Evolutionary conservation across 805 yeast genomes (phyloP), one percentile per base, ranked within the genome.

Genomic region (Cyberlindnera euphorbiae): DNA sequence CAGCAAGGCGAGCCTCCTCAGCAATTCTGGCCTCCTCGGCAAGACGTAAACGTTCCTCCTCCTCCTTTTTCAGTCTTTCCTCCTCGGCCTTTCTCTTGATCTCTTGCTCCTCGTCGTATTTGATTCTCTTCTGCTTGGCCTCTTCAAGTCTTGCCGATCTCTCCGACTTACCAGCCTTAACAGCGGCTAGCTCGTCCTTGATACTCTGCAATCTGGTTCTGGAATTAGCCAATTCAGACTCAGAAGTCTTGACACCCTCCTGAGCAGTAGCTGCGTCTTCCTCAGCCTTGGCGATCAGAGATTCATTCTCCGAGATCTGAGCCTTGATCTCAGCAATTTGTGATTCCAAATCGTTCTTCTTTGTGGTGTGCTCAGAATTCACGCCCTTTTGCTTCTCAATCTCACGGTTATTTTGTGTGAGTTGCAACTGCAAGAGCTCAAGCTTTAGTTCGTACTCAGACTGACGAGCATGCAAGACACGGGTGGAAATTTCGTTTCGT

Each of bases 401-500:
- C 10, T 50, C 55, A 42, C 56, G 55, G 12, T 37, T 38, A 17
- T 42, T 50, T 37, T 54, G 58, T 9, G 43, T 36, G 32, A 53
- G 31, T 36, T 53, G 52, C 13, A 53, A 28, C 21, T 48, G 45
- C 12, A 48, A 33, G 15, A 54, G 35, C 30, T 54, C 53, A 8
- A 51, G 26, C 27, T 47, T 37, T 8, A 52, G 28, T 19, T 44
- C 53, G 26, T 49, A 51, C 35, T 54, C 58, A 3, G 52, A 48
- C 17, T 49, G 49, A 30, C 50, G 50, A 8, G 59, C 58, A n/a
- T 44, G 44, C 5, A 53, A 28, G 7, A 54, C 56, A 35, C 52
- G 47, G 1, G 55, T 30, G 19, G 49, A 36, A 18, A 54, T 48
- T 24, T 47, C 53, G 25, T 37, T 38, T 26, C 45, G 47, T 33